These are phyloP conservation scores for Hirschioporus abietinus DNA, from an alignment of 768 basidiomycete genomes.

Conservation along the genomic window DNA sequence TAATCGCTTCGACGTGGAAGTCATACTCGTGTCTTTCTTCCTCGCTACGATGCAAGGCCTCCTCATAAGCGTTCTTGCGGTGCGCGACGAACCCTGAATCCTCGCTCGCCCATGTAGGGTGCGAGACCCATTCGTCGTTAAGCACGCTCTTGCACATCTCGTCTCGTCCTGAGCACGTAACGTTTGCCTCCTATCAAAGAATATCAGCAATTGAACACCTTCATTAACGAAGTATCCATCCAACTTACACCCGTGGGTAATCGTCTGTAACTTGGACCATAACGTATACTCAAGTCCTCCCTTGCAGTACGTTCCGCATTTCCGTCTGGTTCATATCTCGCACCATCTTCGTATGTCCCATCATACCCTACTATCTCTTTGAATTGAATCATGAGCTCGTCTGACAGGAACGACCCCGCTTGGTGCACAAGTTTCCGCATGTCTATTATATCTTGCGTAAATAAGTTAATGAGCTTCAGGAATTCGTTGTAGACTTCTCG, in stretches of 20 bases:
- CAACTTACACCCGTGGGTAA: constrained; percentile 70
- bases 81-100: constrained; percentile 87
- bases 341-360: constrained; percentile 58
- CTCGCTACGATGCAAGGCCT: constrained; percentile 92
- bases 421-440: constrained; percentile 78
- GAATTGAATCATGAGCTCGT: constrained; percentile 79
- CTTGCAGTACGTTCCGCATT: constrained; percentile 36
- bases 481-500: constrained; percentile 90
- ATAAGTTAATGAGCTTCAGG: constrained; percentile 90
- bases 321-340: constrained; percentile 24
- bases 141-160: constrained; percentile 95
- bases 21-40: constrained; percentile 99
- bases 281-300: constrained; percentile 63
- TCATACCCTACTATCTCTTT: constrained; percentile 87
- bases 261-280: constrained; percentile 84
- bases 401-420: constrained; percentile 64
- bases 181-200: constrained; percentile 67
- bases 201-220: constrained; percentile 6
- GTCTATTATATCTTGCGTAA: constrained; percentile 92
- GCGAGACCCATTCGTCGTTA: constrained; percentile 98
- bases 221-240: background rate
- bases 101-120: constrained; percentile 93
- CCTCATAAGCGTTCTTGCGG: constrained; percentile 95
- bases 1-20: constrained; percentile 95
- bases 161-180: constrained; percentile 91